A percentile compares a stretch with the other conserved stretches of the same genome.
Conservation (phyloP, 805 yeast genomes). For the Debaryomyces castellii region DNA sequence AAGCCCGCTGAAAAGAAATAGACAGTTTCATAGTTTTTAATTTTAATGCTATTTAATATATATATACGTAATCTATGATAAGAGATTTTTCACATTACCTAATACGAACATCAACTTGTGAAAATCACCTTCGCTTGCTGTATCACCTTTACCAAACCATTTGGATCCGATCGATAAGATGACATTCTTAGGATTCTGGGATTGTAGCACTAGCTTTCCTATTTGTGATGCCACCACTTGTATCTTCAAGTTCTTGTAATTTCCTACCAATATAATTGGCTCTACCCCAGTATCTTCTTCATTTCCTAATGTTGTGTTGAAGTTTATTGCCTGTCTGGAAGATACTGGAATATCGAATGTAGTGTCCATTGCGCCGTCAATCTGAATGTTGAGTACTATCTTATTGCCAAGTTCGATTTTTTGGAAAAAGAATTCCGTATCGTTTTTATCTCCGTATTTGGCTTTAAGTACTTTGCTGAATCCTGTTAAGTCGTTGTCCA, state of each 20-base stretch:
- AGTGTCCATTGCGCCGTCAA: conserved; percentile 49
- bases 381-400: conserved; percentile 36
- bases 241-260: conserved; percentile 45
- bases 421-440: conserved; percentile 20
- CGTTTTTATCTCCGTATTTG: conserved; percentile 6
- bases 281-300: conserved; percentile 36
- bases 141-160: conserved; percentile 43
- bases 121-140: conserved; percentile 36
- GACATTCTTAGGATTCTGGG: conserved; percentile 34
- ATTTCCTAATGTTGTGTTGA: conserved; percentile 10
- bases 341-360: conserved; percentile 45
- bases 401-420: conserved; percentile 38
- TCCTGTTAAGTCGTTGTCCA: conserved; percentile 10
- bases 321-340: conserved; percentile 19
- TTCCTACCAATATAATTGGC: conserved; percentile 48
- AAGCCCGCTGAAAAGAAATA: conserved; percentile 50
- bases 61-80: conserved; percentile 1
- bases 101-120: conserved; percentile 45
- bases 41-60: background rate
- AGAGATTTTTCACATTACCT: conserved; percentile 21
- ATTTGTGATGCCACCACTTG: conserved; percentile 51
- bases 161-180: conserved; percentile 46
- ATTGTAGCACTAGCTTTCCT: conserved; percentile 38
- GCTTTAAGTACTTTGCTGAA: conserved; percentile 11
- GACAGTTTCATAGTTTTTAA: background rate